Conservation (phyloP, 2,329 filamentous ascomycete species). For the Colletotrichum liaoningense region DNA sequence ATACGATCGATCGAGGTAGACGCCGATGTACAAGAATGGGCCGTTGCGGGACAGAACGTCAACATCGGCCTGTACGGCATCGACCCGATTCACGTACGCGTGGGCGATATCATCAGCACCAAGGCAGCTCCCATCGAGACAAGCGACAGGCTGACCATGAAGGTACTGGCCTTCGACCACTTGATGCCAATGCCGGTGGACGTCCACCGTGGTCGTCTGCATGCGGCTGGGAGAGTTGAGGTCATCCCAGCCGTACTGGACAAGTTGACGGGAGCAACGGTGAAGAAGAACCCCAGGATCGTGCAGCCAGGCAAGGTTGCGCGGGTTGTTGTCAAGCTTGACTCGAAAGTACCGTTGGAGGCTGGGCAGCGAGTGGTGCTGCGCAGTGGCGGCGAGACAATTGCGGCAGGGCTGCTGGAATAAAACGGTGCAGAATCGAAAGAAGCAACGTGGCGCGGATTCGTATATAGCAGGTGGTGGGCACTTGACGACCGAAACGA, state of each 20-base stretch:
- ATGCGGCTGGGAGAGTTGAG: conserved; percentile 80
- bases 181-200: conserved; percentile 91
- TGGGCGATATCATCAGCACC: conserved; percentile 89
- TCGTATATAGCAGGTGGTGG: not conserved
- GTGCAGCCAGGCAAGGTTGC: conserved; percentile 84
- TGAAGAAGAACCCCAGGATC: conserved; percentile 87
- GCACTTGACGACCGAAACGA: not conserved
- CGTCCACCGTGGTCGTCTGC: conserved; percentile 86
- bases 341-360: conserved; percentile 82
- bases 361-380: conserved; percentile 83
- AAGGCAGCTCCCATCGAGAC: conserved; percentile 75
- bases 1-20: conserved; percentile 87
- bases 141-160: conserved; percentile 80
- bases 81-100: conserved; percentile 82
- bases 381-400: conserved; percentile 81
- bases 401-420: conserved; percentile 89
- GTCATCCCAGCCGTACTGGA: conserved; percentile 80
- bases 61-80: conserved; percentile 87
- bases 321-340: conserved; percentile 79
- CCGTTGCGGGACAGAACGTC: conserved; percentile 90
- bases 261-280: conserved; percentile 78
- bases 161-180: conserved; percentile 90
- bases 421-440: conserved; percentile 46
- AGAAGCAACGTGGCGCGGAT: conserved; percentile 15
- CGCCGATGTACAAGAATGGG: conserved; percentile 82